phyloP scores from a whole-genome alignment of 352 stramenopile genomes.

The Pythium dissimile region DNA sequence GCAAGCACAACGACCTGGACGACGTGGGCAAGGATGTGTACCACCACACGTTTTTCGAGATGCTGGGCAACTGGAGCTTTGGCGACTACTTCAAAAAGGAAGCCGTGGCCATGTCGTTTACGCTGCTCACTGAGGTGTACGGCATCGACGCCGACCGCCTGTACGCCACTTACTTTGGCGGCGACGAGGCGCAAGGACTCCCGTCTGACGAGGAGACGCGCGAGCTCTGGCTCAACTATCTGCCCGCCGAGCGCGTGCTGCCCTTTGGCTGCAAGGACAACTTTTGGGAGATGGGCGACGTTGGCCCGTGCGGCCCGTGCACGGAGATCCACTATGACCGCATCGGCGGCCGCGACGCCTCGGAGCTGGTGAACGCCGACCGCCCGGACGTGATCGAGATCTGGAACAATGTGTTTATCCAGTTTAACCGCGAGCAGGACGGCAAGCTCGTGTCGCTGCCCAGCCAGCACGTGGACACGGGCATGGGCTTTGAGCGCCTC shows the following conservation, averaged over 20 bases:
- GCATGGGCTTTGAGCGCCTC: slow-evolving; percentile 98
- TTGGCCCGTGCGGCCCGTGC: slow-evolving; percentile 98
- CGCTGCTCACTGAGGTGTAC: slow-evolving; percentile 96
- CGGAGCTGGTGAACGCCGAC: slow-evolving; percentile 95
- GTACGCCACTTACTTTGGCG: slow-evolving; percentile 99
- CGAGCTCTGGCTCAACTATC: slow-evolving; percentile 85
- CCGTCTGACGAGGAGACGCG: slow-evolving; percentile 92
- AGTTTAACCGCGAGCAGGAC: slow-evolving; percentile 95
- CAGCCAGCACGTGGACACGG: slow-evolving; percentile 97
- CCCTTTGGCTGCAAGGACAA: slow-evolving; percentile 97
- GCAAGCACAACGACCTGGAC: slow-evolving; percentile 99
- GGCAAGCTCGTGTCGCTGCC: slow-evolving; percentile 90
- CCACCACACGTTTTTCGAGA: slow-evolving; percentile 99
- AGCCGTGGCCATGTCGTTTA: slow-evolving; percentile 96
- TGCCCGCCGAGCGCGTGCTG: slow-evolving; percentile 89
- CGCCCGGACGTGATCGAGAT: slow-evolving; percentile 99
- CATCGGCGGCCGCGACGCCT: slow-evolving; percentile 92
- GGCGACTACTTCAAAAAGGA: slow-evolving; percentile 99
- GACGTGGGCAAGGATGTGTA: slow-evolving; percentile 99
- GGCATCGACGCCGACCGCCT: slow-evolving; percentile 90
- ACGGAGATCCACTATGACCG: slow-evolving; percentile 99
- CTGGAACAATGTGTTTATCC: slow-evolving; percentile 99
- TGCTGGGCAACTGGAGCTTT: slow-evolving; percentile 99
- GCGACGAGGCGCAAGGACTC: slow-evolving; percentile 84
- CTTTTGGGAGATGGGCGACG: slow-evolving; percentile 99